Evolutionary conservation across 176 grass and related monocot species (phyloP), one percentile per base, ranked within the genome.

Genomic region (Tuctoria greenei): DNA sequence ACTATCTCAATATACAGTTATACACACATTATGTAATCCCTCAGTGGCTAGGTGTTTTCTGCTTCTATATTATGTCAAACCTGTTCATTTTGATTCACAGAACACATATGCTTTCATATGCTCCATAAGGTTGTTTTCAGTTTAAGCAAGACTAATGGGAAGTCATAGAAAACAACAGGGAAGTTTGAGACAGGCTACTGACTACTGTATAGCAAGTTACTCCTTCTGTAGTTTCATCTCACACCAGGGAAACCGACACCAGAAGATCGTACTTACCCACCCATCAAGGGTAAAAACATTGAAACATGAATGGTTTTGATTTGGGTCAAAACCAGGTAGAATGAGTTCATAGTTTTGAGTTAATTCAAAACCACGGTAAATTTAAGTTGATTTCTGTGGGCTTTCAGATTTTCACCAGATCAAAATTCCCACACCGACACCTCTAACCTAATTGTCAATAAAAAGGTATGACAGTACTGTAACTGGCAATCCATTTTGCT

Each of bases 151-250:
- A 57, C 18, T 47, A 21, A 20, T 11, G 24, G 18, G 20, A 75
- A 39, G 1, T 13, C 49, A 42, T 35, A 68, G 35, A 50, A 64
- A 66, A 25, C 5, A 37, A 23, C 10, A 38, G 5, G 5, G 23
- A 57, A 59, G 11, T 46, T 73, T 79, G 60, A 79, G 60, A 47
- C 27, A 27, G 52, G 9, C 36, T 61, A 74, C 62, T 31, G 31
- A 31, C 31, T 31, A 31, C 31, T 31, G 31, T 31, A 31, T n/a
- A 31, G 31, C 31, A 1, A 75, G 54, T 42, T 31, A 31, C 31
- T 31, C 31, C 31, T 31, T 31, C 3, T 31, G 3, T 31, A 31
- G 31, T 31, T 31, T 31, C 31, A 31, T 31, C 31, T 31, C 31
- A 31, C 31, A 31, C 31, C 3, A 3, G 31, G 31, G 31, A 3